Percentiles rank a stretch among this genome's conserved stretches.
phyloP scores from a whole-genome alignment of 23 red algal genomes.

The Pyropia haitanensis region DNA sequence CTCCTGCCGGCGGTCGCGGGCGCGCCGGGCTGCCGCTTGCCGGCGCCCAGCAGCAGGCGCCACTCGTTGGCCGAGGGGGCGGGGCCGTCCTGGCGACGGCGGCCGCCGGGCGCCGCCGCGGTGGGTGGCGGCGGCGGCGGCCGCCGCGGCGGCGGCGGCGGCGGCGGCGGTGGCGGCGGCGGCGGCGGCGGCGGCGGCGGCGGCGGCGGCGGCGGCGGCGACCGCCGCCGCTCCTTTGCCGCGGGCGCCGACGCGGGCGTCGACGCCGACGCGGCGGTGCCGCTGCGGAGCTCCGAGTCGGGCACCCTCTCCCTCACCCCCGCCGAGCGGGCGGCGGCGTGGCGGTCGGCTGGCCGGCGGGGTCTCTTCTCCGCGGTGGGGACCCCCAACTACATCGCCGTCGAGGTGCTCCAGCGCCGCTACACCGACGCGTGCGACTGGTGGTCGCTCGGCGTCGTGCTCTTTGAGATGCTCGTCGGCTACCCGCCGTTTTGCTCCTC shows the following conservation, averaged over 20 bases:
- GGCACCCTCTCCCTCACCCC: conserved; percentile 46
- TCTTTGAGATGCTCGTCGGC: conserved; percentile 94
- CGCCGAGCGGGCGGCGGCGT: conserved; percentile 33
- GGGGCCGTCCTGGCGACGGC: not conserved
- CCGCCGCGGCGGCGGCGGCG: not conserved
- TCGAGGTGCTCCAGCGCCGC: conserved; percentile 74
- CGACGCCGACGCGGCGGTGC: conserved; percentile 33
- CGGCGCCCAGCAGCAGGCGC: no score
- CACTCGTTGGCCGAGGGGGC: no score
- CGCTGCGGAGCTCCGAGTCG: conserved; percentile 20
- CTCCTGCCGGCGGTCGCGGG: conserved; percentile 30
- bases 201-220: not conserved
- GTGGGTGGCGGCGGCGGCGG: not conserved
- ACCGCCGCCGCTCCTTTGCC: conserved; percentile 20
- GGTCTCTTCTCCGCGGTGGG: conserved; percentile 79
- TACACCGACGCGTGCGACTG: conserved; percentile 94
- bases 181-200: not conserved
- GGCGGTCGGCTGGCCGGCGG: conserved; percentile 54
- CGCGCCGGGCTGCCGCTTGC: no score
- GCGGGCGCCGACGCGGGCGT: conserved; percentile 39
- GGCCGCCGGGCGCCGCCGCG: not conserved
- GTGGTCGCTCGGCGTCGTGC: conserved; percentile 90
- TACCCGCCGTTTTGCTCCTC: conserved; percentile 85
- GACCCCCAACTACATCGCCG: conserved; percentile 96
- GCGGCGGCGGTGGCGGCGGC: not conserved